Evolutionary conservation across 2,329 filamentous ascomycete species (phyloP), one percentile per base, ranked within the genome.

Genomic region (Trichoderma oligosporum): DNA sequence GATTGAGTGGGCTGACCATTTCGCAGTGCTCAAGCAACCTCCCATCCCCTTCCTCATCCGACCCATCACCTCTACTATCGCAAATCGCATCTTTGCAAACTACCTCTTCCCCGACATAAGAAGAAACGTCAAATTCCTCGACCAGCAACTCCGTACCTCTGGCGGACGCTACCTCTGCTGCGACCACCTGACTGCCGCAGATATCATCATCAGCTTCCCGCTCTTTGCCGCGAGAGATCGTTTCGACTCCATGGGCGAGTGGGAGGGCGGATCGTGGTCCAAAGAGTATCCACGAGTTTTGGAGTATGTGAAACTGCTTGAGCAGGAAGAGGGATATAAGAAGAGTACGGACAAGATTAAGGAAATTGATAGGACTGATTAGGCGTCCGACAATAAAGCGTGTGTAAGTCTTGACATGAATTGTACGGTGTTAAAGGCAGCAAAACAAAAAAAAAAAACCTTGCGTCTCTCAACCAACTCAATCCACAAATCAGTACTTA

Each of bases 171-270:
- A 79, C 65, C 69, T 83, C 24, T 82, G 80, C 62, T 78, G 80
- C 22, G 64, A 70, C 18, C 63, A 70, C 39, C 71, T 83, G 51
- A 79, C 78, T 2, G 76, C 79, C 1, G 81, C 78, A 6, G 80
- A 82, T 60, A 77, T 83, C 57, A 67, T 82, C 53, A 68, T 82
- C 63, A 80, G 78, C 67, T 83, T 79, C 68, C 75, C 75, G 12
- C 68, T 83, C 56, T 73, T 83, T 48, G 73, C 73, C 8, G 72
- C 72, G 33, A 72, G 73, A 62, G 63, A 68, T 12, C 69, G 69
- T 53, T 68, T 79, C 39, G 69, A 74, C 25, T 63, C 64, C 0
- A 70, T 79, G 59, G 76, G 75, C 7, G 64, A 62, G 24, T 82
- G 74, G 69, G 69, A 76, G 55, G 70, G 66, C 4, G 74, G 72